Base-by-base conservation (phyloP, 371 early-diverging fungal species). In the Apophysomyces ossiformis region DNA sequence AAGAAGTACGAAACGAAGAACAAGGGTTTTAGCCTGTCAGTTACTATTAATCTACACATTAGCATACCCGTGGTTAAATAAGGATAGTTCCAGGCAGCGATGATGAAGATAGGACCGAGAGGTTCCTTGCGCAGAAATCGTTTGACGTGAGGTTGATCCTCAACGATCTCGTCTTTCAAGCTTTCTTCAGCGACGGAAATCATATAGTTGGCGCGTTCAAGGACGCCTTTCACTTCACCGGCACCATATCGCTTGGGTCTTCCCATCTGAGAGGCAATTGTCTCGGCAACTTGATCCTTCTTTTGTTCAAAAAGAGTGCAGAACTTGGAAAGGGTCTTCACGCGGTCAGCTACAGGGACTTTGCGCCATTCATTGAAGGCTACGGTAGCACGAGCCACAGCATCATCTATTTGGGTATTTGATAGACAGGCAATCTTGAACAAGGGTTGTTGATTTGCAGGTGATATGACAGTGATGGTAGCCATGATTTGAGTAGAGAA, bases 1-100 rank as follows among this genome's bases (percentile, higher is more conserved):
- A 39, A 54, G 11, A 50, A 26, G 32, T 26, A 26, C 2, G 32
- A 26, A 26, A 26, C 32, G 32, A 26, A 26, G 32, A 26, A 26
- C 32, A 41, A 41, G 13, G 41, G 41, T 11, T 13, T 41, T 41
- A 41, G 6, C 41, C 32, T 47, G 43, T 47, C n/a, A 47, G 47
- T 15, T 47, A 18, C 7, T 7, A 47, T 15, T 2, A n/a, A n/a
- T 64, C 35, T 7, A 35, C 41, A 7, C 36, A 38, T 18, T 59
- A n/a, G 9, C 16, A 61, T 63, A 68, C 72, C 72, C 57, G 61
- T 63, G 2, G 72, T 68, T 35, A 70, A 44, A 44, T 66, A 65
- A 37, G 92, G 92, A 68, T 89, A 92, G 59, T 92, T 92, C 90
- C 90, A 92, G 13, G 90, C 86, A 26, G 87, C 82, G 70, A 92